Conservation (phyloP, 257 asterid genomes). For the Solanum piurae region DNA sequence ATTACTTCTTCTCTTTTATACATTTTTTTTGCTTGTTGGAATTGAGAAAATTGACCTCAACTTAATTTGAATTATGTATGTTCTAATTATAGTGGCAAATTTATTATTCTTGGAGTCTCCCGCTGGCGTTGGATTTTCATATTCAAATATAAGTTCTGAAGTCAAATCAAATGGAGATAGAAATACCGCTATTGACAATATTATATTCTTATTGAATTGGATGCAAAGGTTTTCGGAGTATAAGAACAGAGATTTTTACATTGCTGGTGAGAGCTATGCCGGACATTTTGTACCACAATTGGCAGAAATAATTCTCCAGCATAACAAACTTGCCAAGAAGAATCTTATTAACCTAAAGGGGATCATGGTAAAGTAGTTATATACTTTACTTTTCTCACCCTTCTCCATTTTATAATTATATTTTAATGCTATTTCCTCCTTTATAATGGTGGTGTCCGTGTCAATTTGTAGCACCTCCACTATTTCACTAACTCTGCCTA, state of each 20-base stretch:
- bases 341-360: constrained; percentile 26
- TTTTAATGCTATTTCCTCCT: neutral
- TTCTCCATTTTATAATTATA: neutral
- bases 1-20: neutral
- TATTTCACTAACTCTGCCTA: too few species aligned
- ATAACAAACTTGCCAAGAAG: constrained; percentile 9
- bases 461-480: too few species aligned
- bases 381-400: neutral
- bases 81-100: constrained; percentile 16
- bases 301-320: constrained; percentile 14
- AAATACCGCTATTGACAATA: constrained; percentile 15
- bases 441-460: neutral
- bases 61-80: neutral
- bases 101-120: constrained; percentile 34
- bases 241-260: constrained; percentile 15
- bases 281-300: constrained; percentile 38
- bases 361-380: constrained; percentile 8
- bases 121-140: constrained; percentile 36
- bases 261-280: constrained; percentile 33
- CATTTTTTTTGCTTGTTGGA: neutral
- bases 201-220: constrained; percentile 22
- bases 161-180: constrained; percentile 11
- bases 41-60: neutral
- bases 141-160: constrained; percentile 23
- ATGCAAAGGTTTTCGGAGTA: constrained; percentile 18